Percentiles rank a stretch among this genome's conserved stretches.
Evolutionary conservation across 1,284 basidiomycete species (phyloP).

Genomic region (Ganoderma lucidum): DNA sequence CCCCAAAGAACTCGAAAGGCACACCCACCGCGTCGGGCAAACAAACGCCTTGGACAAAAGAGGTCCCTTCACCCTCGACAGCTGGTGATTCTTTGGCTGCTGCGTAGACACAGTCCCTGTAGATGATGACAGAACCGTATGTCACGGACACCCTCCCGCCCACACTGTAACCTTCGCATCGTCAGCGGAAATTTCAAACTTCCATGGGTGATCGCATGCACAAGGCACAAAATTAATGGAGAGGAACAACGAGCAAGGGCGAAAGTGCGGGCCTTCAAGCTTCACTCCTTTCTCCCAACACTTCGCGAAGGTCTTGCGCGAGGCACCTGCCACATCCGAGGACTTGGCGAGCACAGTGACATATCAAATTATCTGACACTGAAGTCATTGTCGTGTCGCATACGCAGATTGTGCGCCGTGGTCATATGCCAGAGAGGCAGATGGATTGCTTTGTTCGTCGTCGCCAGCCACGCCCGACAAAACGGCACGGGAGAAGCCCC

Average conservation of each 20-base stretch:
- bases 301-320: conserved; percentile 1
- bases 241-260: background rate
- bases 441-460: background rate
- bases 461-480: conserved; percentile 8
- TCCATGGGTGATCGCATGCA: background rate
- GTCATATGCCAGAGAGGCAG: conserved; percentile 1
- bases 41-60: conserved; percentile 16
- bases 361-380: conserved; percentile 7
- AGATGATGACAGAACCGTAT: background rate
- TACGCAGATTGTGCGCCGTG: conserved; percentile 1
- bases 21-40: conserved; percentile 18
- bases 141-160: background rate
- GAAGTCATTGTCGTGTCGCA: background rate
- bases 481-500: background rate
- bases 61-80: conserved; percentile 9
- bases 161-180: background rate
- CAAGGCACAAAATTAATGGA: conserved; percentile 10
- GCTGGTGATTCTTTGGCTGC: background rate
- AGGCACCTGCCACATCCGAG: conserved; percentile 1
- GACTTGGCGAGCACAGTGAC: conserved; percentile 2
- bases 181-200: background rate
- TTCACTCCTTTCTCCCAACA: background rate
- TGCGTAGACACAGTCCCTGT: background rate
- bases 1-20: conserved; percentile 30
- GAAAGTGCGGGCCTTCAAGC: conserved; percentile 5